phyloP scores from a whole-genome alignment of 2,329 filamentous ascomycete genomes.

The Podosphaera leucotricha region DNA sequence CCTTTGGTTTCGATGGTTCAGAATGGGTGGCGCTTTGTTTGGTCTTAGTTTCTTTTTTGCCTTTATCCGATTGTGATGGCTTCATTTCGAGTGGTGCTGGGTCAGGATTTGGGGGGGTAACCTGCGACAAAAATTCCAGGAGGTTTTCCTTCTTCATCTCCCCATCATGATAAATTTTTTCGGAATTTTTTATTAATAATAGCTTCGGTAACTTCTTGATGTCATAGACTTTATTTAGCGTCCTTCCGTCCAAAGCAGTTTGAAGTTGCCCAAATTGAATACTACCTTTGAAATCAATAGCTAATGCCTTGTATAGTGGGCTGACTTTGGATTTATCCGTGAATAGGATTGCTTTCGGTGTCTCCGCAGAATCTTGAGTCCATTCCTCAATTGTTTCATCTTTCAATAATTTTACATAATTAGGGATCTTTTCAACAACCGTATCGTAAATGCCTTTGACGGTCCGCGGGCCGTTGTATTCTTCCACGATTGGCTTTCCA shows the following conservation, averaged over 20 bases:
- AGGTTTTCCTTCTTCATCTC: slow-evolving; percentile 69
- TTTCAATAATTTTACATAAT: slow-evolving; percentile 61
- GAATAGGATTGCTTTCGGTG: slow-evolving; percentile 72
- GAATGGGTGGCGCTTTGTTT: slow-evolving; percentile 26
- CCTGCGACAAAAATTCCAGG: slow-evolving; percentile 60
- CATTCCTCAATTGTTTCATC: slow-evolving; percentile 62
- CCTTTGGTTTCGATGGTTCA: slow-evolving; percentile 18
- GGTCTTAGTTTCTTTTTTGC: slow-evolving; percentile 18
- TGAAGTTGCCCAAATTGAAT: slow-evolving; percentile 65
- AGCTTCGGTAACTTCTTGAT: slow-evolving; percentile 60
- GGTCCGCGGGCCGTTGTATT: slow-evolving; percentile 65
- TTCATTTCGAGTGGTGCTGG: slow-evolving; percentile 28
- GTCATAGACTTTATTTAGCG: slow-evolving; percentile 47
- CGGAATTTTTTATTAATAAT: slow-evolving; percentile 49
- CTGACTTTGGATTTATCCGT: slow-evolving; percentile 81
- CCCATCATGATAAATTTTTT: slow-evolving; percentile 52
- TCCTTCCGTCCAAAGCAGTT: slow-evolving; percentile 43
- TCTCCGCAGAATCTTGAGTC: slow-evolving; percentile 39
- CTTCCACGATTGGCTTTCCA: slow-evolving; percentile 61
- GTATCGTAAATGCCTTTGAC: slow-evolving; percentile 77
- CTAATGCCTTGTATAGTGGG: slow-evolving; percentile 57
- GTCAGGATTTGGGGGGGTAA: slow-evolving; percentile 56
- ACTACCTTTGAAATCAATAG: slow-evolving; percentile 70
- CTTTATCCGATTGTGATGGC: slow-evolving; percentile 17
- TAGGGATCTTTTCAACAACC: slow-evolving; percentile 70